Evolutionary conservation across 495 filamentous ascomycete genomes (phyloP), one percentile per base, ranked within the genome.

Genomic region (Xylaria grammica): DNA sequence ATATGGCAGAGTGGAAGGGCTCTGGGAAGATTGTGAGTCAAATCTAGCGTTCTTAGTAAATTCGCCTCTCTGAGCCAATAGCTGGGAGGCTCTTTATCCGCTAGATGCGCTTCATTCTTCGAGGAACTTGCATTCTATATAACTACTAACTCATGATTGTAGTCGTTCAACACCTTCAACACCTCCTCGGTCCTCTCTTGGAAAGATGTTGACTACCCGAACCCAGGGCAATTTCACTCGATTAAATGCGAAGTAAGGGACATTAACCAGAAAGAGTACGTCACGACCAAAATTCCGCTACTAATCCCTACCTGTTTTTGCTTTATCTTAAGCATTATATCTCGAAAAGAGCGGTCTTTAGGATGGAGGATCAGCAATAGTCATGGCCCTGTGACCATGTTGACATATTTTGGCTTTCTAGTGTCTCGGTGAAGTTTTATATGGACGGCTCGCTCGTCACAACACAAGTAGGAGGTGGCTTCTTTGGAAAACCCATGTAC

Each of bases 1-100:
- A 88, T 63, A 77, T 87, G 74, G 85, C 84, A 0, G 85, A 87
- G 71, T 87, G 86, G 86, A 88, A 87, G 66, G 85, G 85, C 4
- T 78, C 74, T n/a, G 85, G 85, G 7, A 80, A 85, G 69, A 85
- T 88, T 52, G 60, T 62, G 27, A 62, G 60, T 20, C 13, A 19
- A 24, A 7, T 7, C 15, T 38, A 3, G 5, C 4, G 48, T 3
- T 3, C 11, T 8, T 4, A 29, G 2, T 42, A 24, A 4, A 44
- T 17, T 45, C 13, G 3, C 34, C 36, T 17, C 4, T 32, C 11
- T 17, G 19, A 27, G 30, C 5, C 7, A 15, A 13, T 44, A 3
- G 4, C 10, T 24, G 1, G 15, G 30, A 8, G 1, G 20, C 51
- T 26, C 51, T 26, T 0, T 19, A 54, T 54, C 29, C 30, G 27